Evolutionary conservation across 2,329 filamentous ascomycete species (phyloP).

Genomic region (Ceratocystis colombiana): DNA sequence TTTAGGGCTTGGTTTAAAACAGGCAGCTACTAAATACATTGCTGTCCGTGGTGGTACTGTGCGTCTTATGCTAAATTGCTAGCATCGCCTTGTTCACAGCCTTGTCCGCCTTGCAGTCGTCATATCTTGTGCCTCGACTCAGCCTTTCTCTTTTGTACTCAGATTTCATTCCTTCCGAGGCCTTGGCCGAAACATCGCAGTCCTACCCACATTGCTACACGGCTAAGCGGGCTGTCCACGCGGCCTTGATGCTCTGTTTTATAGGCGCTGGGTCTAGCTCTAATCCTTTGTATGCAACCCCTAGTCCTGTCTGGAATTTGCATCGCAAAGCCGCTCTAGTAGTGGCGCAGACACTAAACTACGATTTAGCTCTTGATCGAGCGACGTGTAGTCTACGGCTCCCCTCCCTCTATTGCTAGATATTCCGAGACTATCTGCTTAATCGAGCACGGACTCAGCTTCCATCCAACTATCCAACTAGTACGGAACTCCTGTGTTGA

Average conservation of each 20-base stretch:
- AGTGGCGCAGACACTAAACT: not conserved
- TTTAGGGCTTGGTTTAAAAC: not conserved
- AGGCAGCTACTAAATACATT: not conserved
- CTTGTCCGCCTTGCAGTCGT: too few species aligned
- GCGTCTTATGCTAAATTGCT: too few species aligned
- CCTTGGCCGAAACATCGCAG: not conserved
- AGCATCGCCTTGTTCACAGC: too few species aligned
- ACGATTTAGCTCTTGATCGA: not conserved
- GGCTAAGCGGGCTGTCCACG: not conserved
- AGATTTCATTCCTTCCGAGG: not conserved
- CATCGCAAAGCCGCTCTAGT: not conserved
- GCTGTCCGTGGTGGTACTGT: too few species aligned
- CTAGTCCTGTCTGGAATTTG: not conserved
- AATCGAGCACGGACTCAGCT: not conserved
- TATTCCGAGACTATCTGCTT: too few species aligned
- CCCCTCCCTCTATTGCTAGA: too few species aligned
- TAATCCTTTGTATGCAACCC: not conserved
- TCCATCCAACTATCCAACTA: not conserved
- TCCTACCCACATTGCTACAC: not conserved
- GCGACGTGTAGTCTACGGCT: too few species aligned
- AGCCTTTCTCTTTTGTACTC: too few species aligned
- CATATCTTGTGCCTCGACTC: too few species aligned
- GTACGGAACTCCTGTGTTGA: not conserved
- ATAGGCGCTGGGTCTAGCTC: conserved; percentile 3
- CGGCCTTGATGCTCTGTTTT: not conserved